Evolutionary conservation across 1,284 basidiomycete genomes (phyloP).

Genomic region (Pyrrhoderma noxium): DNA sequence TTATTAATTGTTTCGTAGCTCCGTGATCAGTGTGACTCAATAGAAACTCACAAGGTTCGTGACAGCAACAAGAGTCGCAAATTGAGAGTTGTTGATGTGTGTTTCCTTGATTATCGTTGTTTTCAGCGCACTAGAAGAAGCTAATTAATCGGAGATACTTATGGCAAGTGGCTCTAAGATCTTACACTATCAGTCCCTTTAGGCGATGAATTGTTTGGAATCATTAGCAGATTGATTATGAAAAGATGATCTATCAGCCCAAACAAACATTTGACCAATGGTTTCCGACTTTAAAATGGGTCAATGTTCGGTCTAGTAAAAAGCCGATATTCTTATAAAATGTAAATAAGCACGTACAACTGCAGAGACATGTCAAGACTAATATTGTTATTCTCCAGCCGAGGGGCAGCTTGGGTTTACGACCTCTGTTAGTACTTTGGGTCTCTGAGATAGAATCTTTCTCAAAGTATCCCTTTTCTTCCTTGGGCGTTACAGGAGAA

Average conservation of each 20-base stretch:
- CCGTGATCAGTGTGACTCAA: neutral
- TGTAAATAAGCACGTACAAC: conserved; percentile 23
- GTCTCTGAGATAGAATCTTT: neutral
- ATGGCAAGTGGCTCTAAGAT: neutral
- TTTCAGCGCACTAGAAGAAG: conserved; percentile 31
- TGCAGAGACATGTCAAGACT: conserved; percentile 28
- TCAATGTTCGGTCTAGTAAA: neutral
- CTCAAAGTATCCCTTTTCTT: conserved; percentile 15
- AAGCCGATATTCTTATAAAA: neutral
- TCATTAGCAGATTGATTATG: neutral
- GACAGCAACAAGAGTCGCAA: conserved; percentile 38
- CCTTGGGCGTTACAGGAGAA: neutral
- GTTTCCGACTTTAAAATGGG: conserved; percentile 32
- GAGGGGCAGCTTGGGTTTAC: conserved; percentile 22
- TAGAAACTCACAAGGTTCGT: conserved; percentile 33
- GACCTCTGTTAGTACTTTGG: conserved; percentile 3
- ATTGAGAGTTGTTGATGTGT: conserved; percentile 40
- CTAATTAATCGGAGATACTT: conserved; percentile 5
- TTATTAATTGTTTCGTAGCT: neutral
- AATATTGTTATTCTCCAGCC: conserved; percentile 26
- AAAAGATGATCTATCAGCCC: neutral
- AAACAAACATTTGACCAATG: conserved; percentile 38
- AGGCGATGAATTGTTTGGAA: too few species aligned
- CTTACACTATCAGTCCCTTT: conserved; percentile 36
- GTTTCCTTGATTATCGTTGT: conserved; percentile 39